Percentiles rank a stretch among this genome's conserved stretches.
These are phyloP conservation scores for Colletotrichum spaethianum DNA, from an alignment of 2,329 filamentous ascomycete genomes.

Conservation along the genomic window DNA sequence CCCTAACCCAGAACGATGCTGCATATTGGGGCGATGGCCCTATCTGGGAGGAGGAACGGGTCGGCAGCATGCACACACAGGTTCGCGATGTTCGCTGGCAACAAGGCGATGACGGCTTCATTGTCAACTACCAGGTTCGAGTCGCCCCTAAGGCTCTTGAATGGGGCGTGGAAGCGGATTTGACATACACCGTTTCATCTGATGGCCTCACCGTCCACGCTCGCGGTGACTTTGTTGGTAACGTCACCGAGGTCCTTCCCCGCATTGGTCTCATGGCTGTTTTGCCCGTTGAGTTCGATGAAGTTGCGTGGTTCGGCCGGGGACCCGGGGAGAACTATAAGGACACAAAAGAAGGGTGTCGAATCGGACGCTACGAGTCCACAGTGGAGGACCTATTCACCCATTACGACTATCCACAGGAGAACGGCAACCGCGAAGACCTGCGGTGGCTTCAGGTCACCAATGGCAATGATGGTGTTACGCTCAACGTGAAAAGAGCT, in stretches of 20 bases:
- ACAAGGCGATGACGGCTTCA: slow-evolving; percentile 44
- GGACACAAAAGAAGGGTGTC: slow-evolving; percentile 64
- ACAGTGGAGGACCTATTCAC: slow-evolving; percentile 59
- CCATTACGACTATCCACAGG: slow-evolving; percentile 67
- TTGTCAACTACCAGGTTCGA: slow-evolving; percentile 53
- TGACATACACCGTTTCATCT: slow-evolving; percentile 57
- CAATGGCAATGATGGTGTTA: slow-evolving; percentile 36
- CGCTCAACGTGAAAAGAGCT: slow-evolving; percentile 30
- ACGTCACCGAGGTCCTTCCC: slow-evolving; percentile 58
- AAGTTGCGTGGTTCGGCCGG: slow-evolving; percentile 63
- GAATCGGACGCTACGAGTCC: slow-evolving; percentile 54
- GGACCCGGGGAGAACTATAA: slow-evolving; percentile 66
- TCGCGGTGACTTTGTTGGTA: slow-evolving; percentile 54
- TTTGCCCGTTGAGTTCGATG: slow-evolving; percentile 48
- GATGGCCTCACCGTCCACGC: slow-evolving; percentile 55
- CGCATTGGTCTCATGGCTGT: slow-evolving; percentile 62
- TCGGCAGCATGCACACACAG: slow-evolving; percentile 31
- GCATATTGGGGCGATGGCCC: slow-evolving; percentile 28
- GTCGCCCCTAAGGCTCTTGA: slow-evolving; percentile 62
- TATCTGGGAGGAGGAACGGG: slow-evolving; percentile 28
- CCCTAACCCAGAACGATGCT: slow-evolving; percentile 41
- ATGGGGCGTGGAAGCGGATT: slow-evolving; percentile 55
- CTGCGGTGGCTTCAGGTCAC: slow-evolving; percentile 58
- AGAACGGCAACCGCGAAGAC: slow-evolving; percentile 66
- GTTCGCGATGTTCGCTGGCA: slow-evolving; percentile 39